Evolutionary conservation across 495 filamentous ascomycete genomes (phyloP), one percentile per base, ranked within the genome.

Genomic region (Daldinia loculata): DNA sequence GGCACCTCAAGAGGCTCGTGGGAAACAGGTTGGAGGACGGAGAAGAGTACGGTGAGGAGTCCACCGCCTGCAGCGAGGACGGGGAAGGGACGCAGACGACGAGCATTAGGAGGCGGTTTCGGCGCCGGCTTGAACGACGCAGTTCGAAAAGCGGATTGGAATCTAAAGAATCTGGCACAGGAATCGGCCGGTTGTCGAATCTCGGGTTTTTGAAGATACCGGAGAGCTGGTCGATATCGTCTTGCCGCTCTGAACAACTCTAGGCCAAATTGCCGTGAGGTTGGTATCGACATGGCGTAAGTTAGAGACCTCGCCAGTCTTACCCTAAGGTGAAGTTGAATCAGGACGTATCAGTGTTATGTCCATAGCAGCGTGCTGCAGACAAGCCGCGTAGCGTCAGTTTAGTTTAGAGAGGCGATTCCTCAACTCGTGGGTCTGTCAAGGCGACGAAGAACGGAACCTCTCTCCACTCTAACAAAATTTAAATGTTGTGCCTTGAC

Each of bases 1-100:
- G 69, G 45, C 8, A 52, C 14, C 36, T 72, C 70, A 60, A 68
- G 45, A 24, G 73, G 29, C 9, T 70, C 70, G 55, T 70, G 50
- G 43, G 61, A 67, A 22, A 72, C 9, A 29, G 75, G 75, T 41
- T 74, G 74, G 32, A 76, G 71, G 26, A 64, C 26, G 36, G 73
- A 38, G 30, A 75, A 69, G 22, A 76, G 52, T 30, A 74, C 43
- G 14, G 74, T 69, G n/a, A 77, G 61, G 14, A 77, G 38, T 12
- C 74, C 72, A 26, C 73, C 68, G 11, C 74, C 69, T n/a, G 74
- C 74, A 17, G 66, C 75, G 29, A 77, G 66, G 5, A 66, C 19
- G 22, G 68, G 64, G 3, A 77, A 55, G 45, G 66, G 63, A 38
- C 63, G 67, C 29, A 69, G 51, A 56, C 74, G 74, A 36, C 51